Base-by-base conservation (phyloP, 345 rosid species). In the Acer saccharum region DNA sequence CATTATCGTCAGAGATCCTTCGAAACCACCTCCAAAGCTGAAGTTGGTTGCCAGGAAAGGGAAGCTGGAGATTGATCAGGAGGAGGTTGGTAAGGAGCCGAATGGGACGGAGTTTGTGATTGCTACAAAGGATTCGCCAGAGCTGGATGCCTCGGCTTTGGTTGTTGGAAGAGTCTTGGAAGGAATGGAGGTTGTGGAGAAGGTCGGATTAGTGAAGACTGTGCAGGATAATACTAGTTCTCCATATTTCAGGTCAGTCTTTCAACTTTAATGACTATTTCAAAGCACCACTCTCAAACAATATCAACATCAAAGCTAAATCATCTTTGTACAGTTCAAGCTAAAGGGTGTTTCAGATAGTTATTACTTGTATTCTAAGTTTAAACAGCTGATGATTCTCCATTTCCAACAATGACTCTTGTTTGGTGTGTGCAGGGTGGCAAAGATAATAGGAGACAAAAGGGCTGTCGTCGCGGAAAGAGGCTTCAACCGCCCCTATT, bases 381-480 rank as follows among this genome's bases (percentile, higher is more conserved):
- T 60, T 2, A 16, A n/a, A 1, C 65, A 20, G 76, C 66, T 23
- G 13, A 18, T 17, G 58, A 63, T 61, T 16, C 32, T 29, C n/a
- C 41, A 43, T 60, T 65, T 35, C 3, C 44, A 64, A 74, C 52
- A 23, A 23, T 23, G 23, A 48, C 27, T 25, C 50, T 27, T 58
- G 18, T 62, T 71, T 79, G 75, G 72, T 79, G 81, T 79, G 81
- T 25, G 55, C 86, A 95, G 98, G 84, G 95, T 90, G 73, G 97
- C 98, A 43, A 89, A 93, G 81, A 87, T 92, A 75, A 83, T 93
- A 35, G 97, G 98, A 55, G 98, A 93, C 74, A 92, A 92, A 82
- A 89, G 98, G 79, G 98, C 97, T 13, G 94, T 89, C 17, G 98
- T 93, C 4, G 98, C 98, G 43, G 98, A 90, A 77, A 90, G 95